Conservation (phyloP, 257 asterid species). For the Solanum megistacrolobum region DNA sequence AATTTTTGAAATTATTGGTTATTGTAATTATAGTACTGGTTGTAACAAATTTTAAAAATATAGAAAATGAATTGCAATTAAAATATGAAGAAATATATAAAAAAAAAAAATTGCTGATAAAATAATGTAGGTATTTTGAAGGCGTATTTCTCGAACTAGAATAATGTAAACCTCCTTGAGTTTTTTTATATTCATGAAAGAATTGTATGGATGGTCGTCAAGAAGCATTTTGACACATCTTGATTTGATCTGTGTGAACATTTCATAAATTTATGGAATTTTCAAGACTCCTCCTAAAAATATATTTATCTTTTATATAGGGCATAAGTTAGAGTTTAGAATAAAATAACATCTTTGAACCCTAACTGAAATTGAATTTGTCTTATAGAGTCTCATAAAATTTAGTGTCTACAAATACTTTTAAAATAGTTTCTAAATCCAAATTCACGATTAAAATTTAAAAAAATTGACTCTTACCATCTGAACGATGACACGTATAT, state of each 20-base stretch:
- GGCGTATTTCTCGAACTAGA: no score
- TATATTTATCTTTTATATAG: no score
- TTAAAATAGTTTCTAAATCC: fast-evolving
- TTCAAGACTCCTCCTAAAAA: no score
- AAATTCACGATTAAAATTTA: background rate
- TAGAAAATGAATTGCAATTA: no score
- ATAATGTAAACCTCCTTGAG: background rate
- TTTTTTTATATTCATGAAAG: no score
- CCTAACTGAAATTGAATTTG: fast-evolving
- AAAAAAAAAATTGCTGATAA: no score
- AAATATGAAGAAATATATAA: no score
- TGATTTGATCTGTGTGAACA: no score
- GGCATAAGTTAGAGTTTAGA: fast-evolving
- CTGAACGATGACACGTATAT: background rate
- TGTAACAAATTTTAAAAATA: no score
- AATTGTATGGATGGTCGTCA: background rate
- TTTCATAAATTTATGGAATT: no score
- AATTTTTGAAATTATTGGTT: background rate
- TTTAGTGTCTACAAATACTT: background rate
- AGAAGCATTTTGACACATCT: background rate
- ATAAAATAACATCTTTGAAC: fast-evolving
- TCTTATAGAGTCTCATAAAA: background rate
- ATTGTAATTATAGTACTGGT: background rate
- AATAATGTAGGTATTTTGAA: no score
- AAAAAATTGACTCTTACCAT: background rate